Evolutionary conservation across 1,139 yeast species (phyloP), one percentile per base, ranked within the genome.

Genomic region (Zygotorulaspora mrakii): DNA sequence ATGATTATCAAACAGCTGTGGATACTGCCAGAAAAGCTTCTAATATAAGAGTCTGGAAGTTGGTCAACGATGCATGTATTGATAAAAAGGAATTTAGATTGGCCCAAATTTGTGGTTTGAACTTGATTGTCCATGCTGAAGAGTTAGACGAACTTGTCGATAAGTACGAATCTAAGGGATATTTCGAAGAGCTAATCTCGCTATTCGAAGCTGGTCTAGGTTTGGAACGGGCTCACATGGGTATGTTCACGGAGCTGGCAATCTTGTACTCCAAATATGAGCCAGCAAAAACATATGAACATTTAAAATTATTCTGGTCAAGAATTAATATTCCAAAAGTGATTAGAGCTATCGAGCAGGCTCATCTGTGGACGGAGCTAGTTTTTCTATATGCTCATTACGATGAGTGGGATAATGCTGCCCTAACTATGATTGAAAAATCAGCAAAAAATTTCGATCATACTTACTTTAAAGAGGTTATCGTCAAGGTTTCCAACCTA

Each of bases 321-420:
- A 84, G 99, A 70, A 79, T 91, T 62, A 91, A 91, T 65, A 91
- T 94, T 69, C 97, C 99, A 55, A 94, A 91, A 72, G 97, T 87
- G 35, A 84, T 91, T 55, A 78, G 86, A 54, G 96, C 96, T 17
- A 85, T 94, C 61, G 97, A 91, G 65, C 79, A 73, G 45, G 95
- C 95, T 21, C 98, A 94, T 60, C 73, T 91, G 59, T 94, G 96
- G 88, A 94, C 95, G 18, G 98, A 94, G 70, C 74, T 91, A 58
- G 88, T 91, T 44, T 91, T 94, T 79, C 73, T 91, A 63, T 89
- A 91, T 70, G 89, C 96, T 61, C 99, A 91, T 66, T 91, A 91
- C 64, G 98, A 91, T 64, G 98, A 94, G 70, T 94, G 96, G 95
- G 99, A 94, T 67, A 91, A 91, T 64, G 98, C 98, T 47, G 91